phyloP scores from a whole-genome alignment of 352 stramenopile species.

The Pythium scleroteichum region DNA sequence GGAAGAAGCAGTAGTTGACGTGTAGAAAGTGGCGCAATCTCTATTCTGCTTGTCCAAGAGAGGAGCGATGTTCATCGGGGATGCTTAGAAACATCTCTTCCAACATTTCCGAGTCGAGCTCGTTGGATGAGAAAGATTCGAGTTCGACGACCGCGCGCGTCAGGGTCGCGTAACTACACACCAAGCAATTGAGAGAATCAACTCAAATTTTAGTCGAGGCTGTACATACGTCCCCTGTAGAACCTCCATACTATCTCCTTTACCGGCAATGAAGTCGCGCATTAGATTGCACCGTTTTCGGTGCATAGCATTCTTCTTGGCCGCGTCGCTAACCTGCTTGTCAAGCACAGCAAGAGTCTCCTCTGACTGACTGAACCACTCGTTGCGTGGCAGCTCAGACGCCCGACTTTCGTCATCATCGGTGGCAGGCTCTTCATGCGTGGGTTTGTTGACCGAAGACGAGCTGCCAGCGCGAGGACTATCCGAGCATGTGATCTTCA shows the following conservation, averaged over 20 bases:
- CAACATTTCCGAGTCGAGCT: conserved; percentile 38
- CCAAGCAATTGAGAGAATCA: not conserved
- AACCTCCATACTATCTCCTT: conserved; percentile 26
- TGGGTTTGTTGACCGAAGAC: not conserved
- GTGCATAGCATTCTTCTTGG: conserved; percentile 36
- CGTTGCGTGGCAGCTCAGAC: conserved; percentile 3
- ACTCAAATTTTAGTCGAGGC: not conserved
- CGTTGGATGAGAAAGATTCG: conserved; percentile 37
- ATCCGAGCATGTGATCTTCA: not conserved
- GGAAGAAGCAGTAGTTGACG: conserved; percentile 73
- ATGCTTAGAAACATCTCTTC: conserved; percentile 55
- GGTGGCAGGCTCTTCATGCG: conserved; percentile 6
- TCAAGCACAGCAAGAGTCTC: conserved; percentile 20
- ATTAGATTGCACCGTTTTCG: conserved; percentile 38
- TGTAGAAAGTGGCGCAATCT: conserved; percentile 31
- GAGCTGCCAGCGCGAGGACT: conserved; percentile 3
- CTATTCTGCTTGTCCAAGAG: not conserved
- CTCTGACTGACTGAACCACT: conserved; percentile 25
- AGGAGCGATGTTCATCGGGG: conserved; percentile 35
- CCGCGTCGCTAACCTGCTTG: conserved; percentile 28
- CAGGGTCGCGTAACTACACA: conserved; percentile 41
- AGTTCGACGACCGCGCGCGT: conserved; percentile 41
- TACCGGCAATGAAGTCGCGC: conserved; percentile 21
- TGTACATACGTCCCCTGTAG: conserved; percentile 24
- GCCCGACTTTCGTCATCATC: conserved; percentile 22